Percentiles rank a stretch among this genome's conserved stretches.
phyloP scores from a whole-genome alignment of 1,139 yeast genomes.

The Candida anutae region DNA sequence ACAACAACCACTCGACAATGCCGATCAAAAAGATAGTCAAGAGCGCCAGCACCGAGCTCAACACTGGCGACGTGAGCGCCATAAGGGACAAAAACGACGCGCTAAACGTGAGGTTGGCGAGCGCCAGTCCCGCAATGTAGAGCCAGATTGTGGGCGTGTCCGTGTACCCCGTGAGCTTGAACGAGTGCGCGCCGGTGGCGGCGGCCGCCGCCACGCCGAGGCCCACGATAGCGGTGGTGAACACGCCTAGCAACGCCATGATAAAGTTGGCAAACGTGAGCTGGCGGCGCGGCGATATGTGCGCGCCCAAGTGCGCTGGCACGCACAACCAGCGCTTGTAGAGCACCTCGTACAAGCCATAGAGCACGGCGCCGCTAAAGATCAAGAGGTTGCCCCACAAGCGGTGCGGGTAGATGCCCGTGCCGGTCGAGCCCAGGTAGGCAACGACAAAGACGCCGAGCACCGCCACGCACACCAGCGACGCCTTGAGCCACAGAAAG shows the following conservation, averaged over 20 bases:
- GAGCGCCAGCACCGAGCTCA: conserved; percentile 75
- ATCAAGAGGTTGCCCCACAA: conserved; percentile 67
- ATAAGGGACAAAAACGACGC: conserved; percentile 69
- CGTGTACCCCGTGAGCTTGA: conserved; percentile 44
- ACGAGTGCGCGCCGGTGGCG: conserved; percentile 48
- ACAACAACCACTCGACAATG: conserved; percentile 65
- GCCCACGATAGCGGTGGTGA: conserved; percentile 47
- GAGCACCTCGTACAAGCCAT: conserved; percentile 80
- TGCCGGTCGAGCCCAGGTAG: conserved; percentile 32
- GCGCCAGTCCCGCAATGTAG: conserved; percentile 42
- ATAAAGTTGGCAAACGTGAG: conserved; percentile 41
- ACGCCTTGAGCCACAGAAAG: conserved; percentile 56
- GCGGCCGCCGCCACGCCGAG: conserved; percentile 44
- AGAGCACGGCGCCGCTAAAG: conserved; percentile 69
- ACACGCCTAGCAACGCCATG: conserved; percentile 51
- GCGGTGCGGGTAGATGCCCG: conserved; percentile 47
- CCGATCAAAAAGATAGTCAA: conserved; percentile 78
- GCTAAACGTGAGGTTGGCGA: conserved; percentile 61
- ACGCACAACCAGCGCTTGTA: conserved; percentile 75
- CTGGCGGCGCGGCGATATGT: conserved; percentile 41
- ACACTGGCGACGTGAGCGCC: conserved; percentile 81
- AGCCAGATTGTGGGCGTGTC: conserved; percentile 33
- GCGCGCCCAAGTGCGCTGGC: conserved; percentile 43
- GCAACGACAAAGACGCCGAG: conserved; percentile 76
- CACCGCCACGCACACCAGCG: conserved; percentile 66